Base-by-base conservation (phyloP, 2,329 filamentous ascomycete genomes). In the Colletotrichum truncatum region DNA sequence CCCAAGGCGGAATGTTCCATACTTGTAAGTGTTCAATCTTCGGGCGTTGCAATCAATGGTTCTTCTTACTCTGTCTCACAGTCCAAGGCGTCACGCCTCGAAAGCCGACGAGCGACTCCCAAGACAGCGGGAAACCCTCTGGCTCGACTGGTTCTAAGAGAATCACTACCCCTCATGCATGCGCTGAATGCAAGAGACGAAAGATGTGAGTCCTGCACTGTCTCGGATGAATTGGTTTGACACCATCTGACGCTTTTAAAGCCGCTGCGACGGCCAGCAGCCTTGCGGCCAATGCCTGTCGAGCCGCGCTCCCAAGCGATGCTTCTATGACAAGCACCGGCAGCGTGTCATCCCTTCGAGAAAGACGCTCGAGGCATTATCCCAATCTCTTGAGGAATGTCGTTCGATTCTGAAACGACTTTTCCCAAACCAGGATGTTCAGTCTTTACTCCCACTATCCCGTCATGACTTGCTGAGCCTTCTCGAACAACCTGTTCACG, bases 251-350 rank as follows among this genome's bases (percentile, higher is more conserved):
- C 69, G 46, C 8, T 16, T 30, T 43, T 45, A 23, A 21, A 84
- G 82, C 61, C 90, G 93, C 68, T 96, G 93, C 74, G 92, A 94
- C 79, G 93, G 93, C 58, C 87, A 90, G 69, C 90, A 93, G 73
- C 93, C 93, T 10, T 96, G 93, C 74, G 91, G 92, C 36, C 92
- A 94, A 74, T 96, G 93, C 75, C 86, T 92, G 63, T 94, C 92
- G 76, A 94, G 93, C 74, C 89, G 93, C 61, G 91, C 92, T 67
- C 90, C 91, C 4, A 92, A 94, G 75, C 84, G 88, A 58, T 95
- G 93, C 74, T 89, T 90, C 72, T 95, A 95, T 76, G 91, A 93
- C 70, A 93, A 94, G 78, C 92, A 93, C 68, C 86, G 91, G 14
- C 91, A 93, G 75, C 83, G 91, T 66, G 88, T 93, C 9, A 90